phyloP scores from a whole-genome alignment of 768 basidiomycete species.

The Cytidiella melzeri region DNA sequence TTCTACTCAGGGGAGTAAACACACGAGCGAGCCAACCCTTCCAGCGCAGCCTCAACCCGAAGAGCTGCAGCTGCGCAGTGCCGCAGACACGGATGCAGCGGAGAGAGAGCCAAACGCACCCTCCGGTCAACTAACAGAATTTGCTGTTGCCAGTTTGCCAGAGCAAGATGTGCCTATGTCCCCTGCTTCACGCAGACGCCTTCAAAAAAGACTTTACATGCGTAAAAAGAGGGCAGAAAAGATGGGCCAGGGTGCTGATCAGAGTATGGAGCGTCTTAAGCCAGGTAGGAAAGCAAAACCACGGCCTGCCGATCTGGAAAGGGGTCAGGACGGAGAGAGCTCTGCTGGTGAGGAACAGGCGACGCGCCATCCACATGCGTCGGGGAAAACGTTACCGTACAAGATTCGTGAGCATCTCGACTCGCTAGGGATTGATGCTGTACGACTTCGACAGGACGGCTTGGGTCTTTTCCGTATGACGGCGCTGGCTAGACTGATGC shows the following conservation, averaged over 20 bases:
- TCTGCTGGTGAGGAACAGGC: slow-evolving; percentile 9
- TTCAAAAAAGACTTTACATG: slow-evolving; percentile 65
- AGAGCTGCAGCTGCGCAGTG: background rate
- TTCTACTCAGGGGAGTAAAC: background rate
- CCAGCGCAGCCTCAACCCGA: background rate
- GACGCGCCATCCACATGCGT: slow-evolving; percentile 15
- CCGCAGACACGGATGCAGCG: background rate
- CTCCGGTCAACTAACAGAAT: background rate
- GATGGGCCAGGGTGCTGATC: slow-evolving; percentile 29
- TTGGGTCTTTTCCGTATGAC: slow-evolving; percentile 45
- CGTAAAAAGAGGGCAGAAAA: slow-evolving; percentile 56
- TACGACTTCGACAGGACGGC: slow-evolving; percentile 34
- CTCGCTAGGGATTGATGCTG: slow-evolving; percentile 39
- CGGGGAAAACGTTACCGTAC: slow-evolving; percentile 41
- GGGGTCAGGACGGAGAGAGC: slow-evolving; percentile 5
- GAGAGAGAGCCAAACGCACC: background rate
- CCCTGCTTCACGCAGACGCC: slow-evolving; percentile 46
- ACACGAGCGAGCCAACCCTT: background rate
- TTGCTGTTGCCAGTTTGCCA: slow-evolving; percentile 12
- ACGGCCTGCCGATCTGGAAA: no score
- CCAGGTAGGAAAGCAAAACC: slow-evolving; percentile 33
- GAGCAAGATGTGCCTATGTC: slow-evolving; percentile 25
- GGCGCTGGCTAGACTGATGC: slow-evolving; percentile 33
- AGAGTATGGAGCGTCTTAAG: slow-evolving; percentile 30
- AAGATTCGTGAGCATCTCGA: slow-evolving; percentile 38